Base-by-base conservation (phyloP, 2,329 filamentous ascomycete genomes). In the Cladosporium sp. region DNA sequence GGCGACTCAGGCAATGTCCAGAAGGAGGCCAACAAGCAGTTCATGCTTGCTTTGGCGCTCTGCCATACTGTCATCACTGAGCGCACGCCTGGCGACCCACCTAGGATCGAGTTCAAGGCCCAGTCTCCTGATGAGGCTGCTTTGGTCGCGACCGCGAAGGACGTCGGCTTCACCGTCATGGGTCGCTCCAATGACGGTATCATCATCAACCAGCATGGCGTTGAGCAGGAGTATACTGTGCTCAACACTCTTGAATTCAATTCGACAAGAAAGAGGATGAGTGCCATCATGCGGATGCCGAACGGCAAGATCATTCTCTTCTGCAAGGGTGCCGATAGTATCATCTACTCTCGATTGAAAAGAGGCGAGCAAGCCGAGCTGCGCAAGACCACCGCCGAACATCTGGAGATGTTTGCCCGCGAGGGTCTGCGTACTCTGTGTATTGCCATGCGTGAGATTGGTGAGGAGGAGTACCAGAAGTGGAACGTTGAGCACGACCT, bases 201-300 rank as follows among this genome's bases (percentile, higher is more conserved):
- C 57, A 82, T 88, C 49, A 66, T 98, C 51, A 95, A 95, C 59
- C 79, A 95, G 6, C 81, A 95, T 74, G 95, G 93, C 45, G 80
- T 90, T 63, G 90, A 97, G 61, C 81, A 83, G 43, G 83, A 86
- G 56, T 98, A 93, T 68, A 85, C 84, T 13, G 86, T 98, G 32
- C 80, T 98, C 44, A 97, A 95, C 70, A 95, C 87, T 1, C 85
- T 98, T 35, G 93, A 98, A 68, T 98, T 98, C 76, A 97, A 97
- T 69, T 97, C 92, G 0, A 90, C 86, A 41, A 82, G 93, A 64
- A 98, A 98, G 74, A 83, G 93, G 60, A 98, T 98, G 93, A 97
- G 91, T 71, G 89, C 91, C 2, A 96, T 98, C 60, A 84, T 98
- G 46, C 82, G 87, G 54, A 95, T 97, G 90, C 92, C 93, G 0